Evolutionary conservation across 2,329 filamentous ascomycete species (phyloP), one percentile per base, ranked within the genome.

Genomic region (Aspergillus niger): DNA sequence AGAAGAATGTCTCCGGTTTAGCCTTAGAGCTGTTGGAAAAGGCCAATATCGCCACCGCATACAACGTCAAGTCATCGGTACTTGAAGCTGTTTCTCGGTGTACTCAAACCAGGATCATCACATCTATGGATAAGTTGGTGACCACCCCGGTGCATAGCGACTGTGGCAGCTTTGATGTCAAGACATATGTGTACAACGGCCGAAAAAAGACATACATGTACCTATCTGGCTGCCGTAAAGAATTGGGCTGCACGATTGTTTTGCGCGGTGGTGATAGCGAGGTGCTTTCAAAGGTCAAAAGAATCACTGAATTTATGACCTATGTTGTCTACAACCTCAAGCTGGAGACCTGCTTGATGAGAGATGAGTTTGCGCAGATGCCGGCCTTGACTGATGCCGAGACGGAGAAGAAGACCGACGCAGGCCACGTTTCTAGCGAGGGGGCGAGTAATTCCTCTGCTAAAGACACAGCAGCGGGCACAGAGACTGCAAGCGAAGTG

Each of bases 281-380:
- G 51, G 82, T 87, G 0, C 82, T 99, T 17, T 82, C 87, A 1
- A 91, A 88, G 68, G 87, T 99, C 75, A 99, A 99, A 77, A 86
- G 88, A 55, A 95, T 99, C 66, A 95, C 94, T 10, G 95, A 99
- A 73, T 98, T 99, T 72, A 97, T 99, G 94, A 90, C 96, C 39
- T 99, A 98, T 68, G 96, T 99, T 20, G 93, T 98, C 11, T 99
- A 99, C 77, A 99, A 97, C 69, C 82, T 99, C 56, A 97, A 96
- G 72, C 83, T 99, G 13, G 95, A 99, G 77, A 97, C 95, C 1
- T 97, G 91, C 68, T 81, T 99, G 49, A 91, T 99, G 85, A 86
- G 91, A 55, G 95, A 99, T 74, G 93, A 96, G 69, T 96, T 92
- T 67, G 90, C 96, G 15, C 86, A 93, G 63, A 89, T 96, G 22